Percentiles rank a stretch among this genome's conserved stretches.
These are phyloP conservation scores for Butyriboletus loyo DNA, from an alignment of 768 basidiomycete species.

Conservation along the genomic window DNA sequence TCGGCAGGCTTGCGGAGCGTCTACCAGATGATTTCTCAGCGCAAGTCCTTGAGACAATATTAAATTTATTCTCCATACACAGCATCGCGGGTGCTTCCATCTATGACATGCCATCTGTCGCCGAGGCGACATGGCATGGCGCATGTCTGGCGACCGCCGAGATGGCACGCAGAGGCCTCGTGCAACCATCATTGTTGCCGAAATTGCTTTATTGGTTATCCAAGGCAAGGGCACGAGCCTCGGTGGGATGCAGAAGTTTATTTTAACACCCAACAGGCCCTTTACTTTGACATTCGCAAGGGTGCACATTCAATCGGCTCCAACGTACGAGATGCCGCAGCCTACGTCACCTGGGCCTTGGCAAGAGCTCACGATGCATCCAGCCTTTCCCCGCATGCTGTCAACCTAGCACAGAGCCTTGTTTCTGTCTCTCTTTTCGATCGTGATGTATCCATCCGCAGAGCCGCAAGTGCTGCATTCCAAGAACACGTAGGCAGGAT, in stretches of 20 bases:
- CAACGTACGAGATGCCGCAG: conserved; percentile 90
- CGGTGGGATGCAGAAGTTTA: conserved; percentile 9
- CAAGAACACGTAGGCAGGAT: conserved; percentile 96
- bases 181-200: conserved; percentile 54
- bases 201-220: conserved; percentile 75
- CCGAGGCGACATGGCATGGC: conserved; percentile 94
- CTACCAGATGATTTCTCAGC: conserved; percentile 70
- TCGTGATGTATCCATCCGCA: conserved; percentile 89
- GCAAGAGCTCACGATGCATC: conserved; percentile 70
- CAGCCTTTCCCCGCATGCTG: conserved; percentile 58
- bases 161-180: conserved; percentile 78
- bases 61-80: conserved; percentile 76
- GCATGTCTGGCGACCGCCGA: conserved; percentile 91
- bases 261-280: conserved; percentile 50
- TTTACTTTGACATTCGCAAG: conserved; percentile 89
- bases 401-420: conserved; percentile 63
- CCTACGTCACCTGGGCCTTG: conserved; percentile 94
- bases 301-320: conserved; percentile 93
- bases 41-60: conserved; percentile 80
- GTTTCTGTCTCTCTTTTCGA: conserved; percentile 85
- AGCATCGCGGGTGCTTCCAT: conserved; percentile 58
- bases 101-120: conserved; percentile 70
- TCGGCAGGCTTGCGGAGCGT: conserved; percentile 80
- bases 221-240: conserved; percentile 49
- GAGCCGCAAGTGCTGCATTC: conserved; percentile 96